phyloP scores from a whole-genome alignment of 495 filamentous ascomycete species.

The Lentithecium fluviatile region DNA sequence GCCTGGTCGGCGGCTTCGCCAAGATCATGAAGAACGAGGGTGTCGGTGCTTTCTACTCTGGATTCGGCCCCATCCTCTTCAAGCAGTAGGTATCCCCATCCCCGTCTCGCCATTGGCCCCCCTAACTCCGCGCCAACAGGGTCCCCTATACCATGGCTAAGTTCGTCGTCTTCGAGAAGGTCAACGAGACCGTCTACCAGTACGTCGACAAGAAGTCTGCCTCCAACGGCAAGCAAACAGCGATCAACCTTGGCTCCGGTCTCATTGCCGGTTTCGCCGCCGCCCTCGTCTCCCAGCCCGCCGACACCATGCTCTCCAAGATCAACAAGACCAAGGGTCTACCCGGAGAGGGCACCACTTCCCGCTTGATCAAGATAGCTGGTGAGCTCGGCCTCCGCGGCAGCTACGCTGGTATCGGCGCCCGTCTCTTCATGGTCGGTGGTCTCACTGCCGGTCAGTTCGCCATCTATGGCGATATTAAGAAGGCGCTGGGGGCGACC shows the following conservation, averaged over 20 bases:
- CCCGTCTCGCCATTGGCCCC: neutral
- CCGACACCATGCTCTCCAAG: constrained; percentile 98
- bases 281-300: constrained; percentile 93
- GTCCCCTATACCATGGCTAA: constrained; percentile 99
- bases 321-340: constrained; percentile 99
- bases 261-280: constrained; percentile 97
- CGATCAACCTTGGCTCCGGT: constrained; percentile 91
- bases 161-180: constrained; percentile 99
- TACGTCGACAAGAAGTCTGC: constrained; percentile 72
- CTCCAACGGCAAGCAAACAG: constrained; percentile 74
- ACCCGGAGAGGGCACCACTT: constrained; percentile 90
- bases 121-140: constrained; percentile 49
- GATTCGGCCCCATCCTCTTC: constrained; percentile 50
- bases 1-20: constrained; percentile 43
- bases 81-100: constrained; percentile 62
- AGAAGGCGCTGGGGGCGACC: constrained; percentile 61
- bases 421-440: constrained; percentile 83
- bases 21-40: constrained; percentile 48
- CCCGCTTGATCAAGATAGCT: constrained; percentile 91
- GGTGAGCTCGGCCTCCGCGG: constrained; percentile 90
- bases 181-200: constrained; percentile 73
- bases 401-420: constrained; percentile 87
- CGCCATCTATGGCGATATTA: constrained; percentile 72
- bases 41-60: constrained; percentile 48
- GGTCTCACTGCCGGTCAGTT: constrained; percentile 90